Percentiles rank a stretch among this genome's conserved stretches.
These are phyloP conservation scores for Yamadazyma diddensiae DNA, from an alignment of 1,139 yeast genomes.

Conservation along the genomic window DNA sequence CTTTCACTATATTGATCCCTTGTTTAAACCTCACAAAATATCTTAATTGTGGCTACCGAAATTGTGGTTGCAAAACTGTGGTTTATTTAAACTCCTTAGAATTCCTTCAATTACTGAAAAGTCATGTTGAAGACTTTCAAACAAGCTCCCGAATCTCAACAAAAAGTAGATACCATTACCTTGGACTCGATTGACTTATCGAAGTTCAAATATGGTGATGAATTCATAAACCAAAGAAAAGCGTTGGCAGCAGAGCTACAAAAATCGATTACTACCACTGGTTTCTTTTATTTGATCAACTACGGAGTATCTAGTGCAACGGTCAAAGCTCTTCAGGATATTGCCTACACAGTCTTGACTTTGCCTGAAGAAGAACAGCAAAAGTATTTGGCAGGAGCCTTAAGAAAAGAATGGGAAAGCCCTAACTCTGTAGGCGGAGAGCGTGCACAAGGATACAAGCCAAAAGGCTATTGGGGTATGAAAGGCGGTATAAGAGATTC, in stretches of 20 bases:
- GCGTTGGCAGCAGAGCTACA: constrained; percentile 32
- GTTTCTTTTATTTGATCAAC: constrained; percentile 42
- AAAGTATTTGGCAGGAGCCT: constrained; percentile 39
- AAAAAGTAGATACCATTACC: constrained; percentile 2
- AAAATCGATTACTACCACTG: constrained; percentile 38
- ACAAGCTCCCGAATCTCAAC: constrained; percentile 17
- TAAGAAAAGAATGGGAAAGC: constrained; percentile 28
- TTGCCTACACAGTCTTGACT: constrained; percentile 37
- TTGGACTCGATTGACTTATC: constrained; percentile 38
- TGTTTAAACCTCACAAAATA: too few relatives aligned
- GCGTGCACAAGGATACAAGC: constrained; percentile 46
- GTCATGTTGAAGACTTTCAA: too few relatives aligned
- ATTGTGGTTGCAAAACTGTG: too few relatives aligned
- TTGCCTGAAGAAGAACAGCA: constrained; percentile 41
- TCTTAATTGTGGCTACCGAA: too few relatives aligned
- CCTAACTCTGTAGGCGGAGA: constrained; percentile 35
- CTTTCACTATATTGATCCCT: too few relatives aligned
- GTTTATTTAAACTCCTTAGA: too few relatives aligned
- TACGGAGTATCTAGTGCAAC: constrained; percentile 31
- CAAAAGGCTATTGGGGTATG: constrained; percentile 44
- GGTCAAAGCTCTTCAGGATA: constrained; percentile 29
- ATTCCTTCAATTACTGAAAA: too few relatives aligned
- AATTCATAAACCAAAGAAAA: constrained; percentile 22
- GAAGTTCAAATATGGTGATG: constrained; percentile 34
- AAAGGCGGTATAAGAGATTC: constrained; percentile 40